phyloP scores from a whole-genome alignment of 352 stramenopile genomes.

The Globisporangium heterothallicum region DNA sequence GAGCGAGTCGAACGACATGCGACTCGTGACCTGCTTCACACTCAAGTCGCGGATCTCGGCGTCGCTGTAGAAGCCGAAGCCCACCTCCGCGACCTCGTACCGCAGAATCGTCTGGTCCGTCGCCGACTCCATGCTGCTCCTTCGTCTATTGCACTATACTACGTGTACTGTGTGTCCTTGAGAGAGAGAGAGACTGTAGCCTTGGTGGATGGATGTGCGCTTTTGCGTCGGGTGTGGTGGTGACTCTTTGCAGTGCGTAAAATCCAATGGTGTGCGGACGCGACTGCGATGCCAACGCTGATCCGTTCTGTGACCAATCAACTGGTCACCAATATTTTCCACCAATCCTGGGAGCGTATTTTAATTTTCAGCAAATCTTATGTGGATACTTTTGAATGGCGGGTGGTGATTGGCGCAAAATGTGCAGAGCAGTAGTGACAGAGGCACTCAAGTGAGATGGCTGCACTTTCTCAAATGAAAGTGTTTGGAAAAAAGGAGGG shows the following conservation, averaged over 20 bases:
- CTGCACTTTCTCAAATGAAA: background rate
- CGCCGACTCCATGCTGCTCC: constrained; percentile 63
- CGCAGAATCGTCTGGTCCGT: constrained; percentile 89
- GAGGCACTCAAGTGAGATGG: background rate
- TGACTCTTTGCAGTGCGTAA: constrained; percentile 11
- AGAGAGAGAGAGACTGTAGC: background rate
- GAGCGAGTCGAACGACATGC: constrained; percentile 92
- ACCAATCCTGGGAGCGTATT: background rate
- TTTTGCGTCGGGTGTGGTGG: background rate
- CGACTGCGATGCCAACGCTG: background rate
- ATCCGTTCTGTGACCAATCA: constrained; percentile 5
- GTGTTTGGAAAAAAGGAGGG: background rate
- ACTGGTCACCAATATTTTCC: background rate
- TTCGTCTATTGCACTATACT: too few relatives aligned
- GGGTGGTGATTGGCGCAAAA: background rate
- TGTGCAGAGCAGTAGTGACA: background rate
- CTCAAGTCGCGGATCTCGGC: constrained; percentile 95
- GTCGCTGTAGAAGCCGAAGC: constrained; percentile 97
- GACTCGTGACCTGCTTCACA: constrained; percentile 96
- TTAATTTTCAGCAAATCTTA: background rate
- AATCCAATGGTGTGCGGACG: constrained; percentile 9
- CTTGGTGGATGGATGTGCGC: background rate
- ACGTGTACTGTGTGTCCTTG: background rate
- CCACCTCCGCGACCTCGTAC: constrained; percentile 88
- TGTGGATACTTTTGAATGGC: background rate